phyloP scores from a whole-genome alignment of 1,284 basidiomycete species.

The Inonotus hispidus region DNA sequence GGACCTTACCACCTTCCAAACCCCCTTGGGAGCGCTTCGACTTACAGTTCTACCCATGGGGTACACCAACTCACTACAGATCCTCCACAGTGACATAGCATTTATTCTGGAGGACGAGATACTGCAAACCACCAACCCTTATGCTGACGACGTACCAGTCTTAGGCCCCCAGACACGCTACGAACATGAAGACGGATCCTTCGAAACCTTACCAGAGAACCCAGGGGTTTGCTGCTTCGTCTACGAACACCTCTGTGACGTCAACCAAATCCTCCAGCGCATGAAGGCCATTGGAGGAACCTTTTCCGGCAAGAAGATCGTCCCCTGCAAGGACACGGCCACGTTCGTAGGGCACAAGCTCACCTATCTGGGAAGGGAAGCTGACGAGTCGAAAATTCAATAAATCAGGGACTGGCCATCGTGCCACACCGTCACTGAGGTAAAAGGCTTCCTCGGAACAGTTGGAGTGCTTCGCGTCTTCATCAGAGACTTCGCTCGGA shows the following conservation, averaged over 20 bases:
- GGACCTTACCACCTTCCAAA: too few relatives aligned
- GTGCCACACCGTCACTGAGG: slow-evolving; percentile 10
- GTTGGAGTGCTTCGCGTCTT: slow-evolving; percentile 26
- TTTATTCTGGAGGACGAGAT: too few relatives aligned
- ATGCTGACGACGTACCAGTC: too few relatives aligned
- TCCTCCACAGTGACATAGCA: too few relatives aligned
- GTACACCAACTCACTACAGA: too few relatives aligned
- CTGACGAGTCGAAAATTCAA: neutral
- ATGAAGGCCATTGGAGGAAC: slow-evolving; percentile 23
- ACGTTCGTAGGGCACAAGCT: slow-evolving; percentile 23
- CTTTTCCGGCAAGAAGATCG: slow-evolving; percentile 22
- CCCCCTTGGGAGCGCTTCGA: too few relatives aligned
- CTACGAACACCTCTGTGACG: slow-evolving; percentile 31
- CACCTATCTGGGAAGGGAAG: slow-evolving; percentile 17
- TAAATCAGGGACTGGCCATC: neutral
- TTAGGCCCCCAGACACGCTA: too few relatives aligned
- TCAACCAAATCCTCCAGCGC: slow-evolving; percentile 27
- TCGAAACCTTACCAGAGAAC: slow-evolving; percentile 29
- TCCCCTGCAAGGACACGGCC: slow-evolving; percentile 18
- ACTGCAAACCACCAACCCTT: too few relatives aligned
- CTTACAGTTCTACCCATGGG: too few relatives aligned
- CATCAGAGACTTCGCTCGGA: slow-evolving; percentile 27
- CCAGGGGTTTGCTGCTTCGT: slow-evolving; percentile 31
- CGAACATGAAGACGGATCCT: too few relatives aligned
- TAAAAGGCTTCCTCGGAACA: slow-evolving; percentile 29